These are phyloP conservation scores for Alternaria gaisen DNA, from an alignment of 2,329 filamentous ascomycete genomes.

Conservation along the genomic window DNA sequence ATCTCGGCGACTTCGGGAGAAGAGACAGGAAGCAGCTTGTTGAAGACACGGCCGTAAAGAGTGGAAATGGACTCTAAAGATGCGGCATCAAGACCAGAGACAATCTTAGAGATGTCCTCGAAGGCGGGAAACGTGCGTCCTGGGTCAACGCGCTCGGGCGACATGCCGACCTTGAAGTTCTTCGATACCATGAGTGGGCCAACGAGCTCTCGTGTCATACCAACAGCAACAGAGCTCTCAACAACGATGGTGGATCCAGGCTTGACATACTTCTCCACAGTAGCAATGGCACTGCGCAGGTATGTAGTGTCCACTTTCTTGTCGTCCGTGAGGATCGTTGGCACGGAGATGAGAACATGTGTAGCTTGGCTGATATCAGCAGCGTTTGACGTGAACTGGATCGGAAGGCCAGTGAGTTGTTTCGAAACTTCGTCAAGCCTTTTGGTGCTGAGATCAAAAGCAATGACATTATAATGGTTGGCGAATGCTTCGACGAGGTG, in stretches of 20 bases:
- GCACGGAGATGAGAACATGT: conserved; percentile 64
- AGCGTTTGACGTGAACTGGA: conserved; percentile 32
- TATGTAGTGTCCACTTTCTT: conserved; percentile 60
- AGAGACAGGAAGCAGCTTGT: conserved; percentile 61
- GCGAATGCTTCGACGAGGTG: conserved; percentile 60
- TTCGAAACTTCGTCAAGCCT: conserved; percentile 8
- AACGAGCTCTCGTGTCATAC: conserved; percentile 63
- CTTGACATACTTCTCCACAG: conserved; percentile 54
- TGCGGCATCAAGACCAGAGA: conserved; percentile 56
- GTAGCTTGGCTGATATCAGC: conserved; percentile 55
- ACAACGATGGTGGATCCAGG: conserved; percentile 61
- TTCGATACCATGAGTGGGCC: conserved; percentile 52
- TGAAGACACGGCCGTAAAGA: conserved; percentile 60
- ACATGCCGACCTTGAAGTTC: conserved; percentile 49
- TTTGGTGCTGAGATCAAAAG: conserved; percentile 29
- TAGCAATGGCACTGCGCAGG: conserved; percentile 56
- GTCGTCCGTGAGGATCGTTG: conserved; percentile 60
- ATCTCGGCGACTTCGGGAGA: conserved; percentile 65
- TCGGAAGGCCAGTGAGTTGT: conserved; percentile 14
- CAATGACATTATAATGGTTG: conserved; percentile 54
- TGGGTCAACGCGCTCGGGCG: conserved; percentile 58
- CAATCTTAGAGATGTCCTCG: conserved; percentile 62
- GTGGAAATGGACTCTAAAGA: conserved; percentile 57
- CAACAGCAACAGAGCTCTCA: conserved; percentile 64
- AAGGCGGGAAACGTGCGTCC: conserved; percentile 54